A percentile compares a stretch with the other conserved stretches of the same genome.
Conservation (phyloP, 2,329 filamentous ascomycete species). For the Cercospora sp. region DNA sequence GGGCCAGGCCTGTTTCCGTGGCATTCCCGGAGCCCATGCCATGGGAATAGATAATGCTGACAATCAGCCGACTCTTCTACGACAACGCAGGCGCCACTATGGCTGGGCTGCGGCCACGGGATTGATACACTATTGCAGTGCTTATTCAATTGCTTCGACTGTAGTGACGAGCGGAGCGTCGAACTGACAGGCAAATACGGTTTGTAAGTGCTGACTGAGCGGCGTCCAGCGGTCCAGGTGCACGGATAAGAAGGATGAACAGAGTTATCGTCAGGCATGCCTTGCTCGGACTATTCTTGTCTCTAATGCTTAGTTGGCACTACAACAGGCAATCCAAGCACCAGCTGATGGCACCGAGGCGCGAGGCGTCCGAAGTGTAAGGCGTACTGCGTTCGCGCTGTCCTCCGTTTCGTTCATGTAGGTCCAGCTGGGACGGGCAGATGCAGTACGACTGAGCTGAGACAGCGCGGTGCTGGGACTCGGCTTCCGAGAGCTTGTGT, state of each 20-base stretch:
- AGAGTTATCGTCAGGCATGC: background rate
- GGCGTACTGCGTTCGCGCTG: background rate
- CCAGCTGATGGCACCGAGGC: background rate
- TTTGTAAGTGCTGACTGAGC: slow-evolving; percentile 5
- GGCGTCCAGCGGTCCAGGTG: background rate
- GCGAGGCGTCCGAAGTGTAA: background rate
- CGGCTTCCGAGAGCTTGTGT: background rate
- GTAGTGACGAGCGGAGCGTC: background rate
- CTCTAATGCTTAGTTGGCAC: background rate
- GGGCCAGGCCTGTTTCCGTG: background rate
- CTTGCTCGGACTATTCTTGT: background rate
- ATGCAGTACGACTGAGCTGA: background rate
- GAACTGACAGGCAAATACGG: background rate
- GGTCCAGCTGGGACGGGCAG: background rate
- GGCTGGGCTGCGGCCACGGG: background rate
- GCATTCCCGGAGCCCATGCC: background rate
- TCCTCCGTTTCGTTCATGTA: background rate
- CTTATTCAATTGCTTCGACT: background rate
- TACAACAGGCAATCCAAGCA: background rate
- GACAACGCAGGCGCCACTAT: background rate
- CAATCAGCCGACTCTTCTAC: background rate
- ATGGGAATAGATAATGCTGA: background rate
- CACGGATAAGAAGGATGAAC: background rate
- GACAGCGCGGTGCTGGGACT: background rate
- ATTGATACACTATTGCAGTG: background rate